These are phyloP conservation scores for Pythium brachiatum DNA, from an alignment of 352 stramenopile species.

Conservation along the genomic window DNA sequence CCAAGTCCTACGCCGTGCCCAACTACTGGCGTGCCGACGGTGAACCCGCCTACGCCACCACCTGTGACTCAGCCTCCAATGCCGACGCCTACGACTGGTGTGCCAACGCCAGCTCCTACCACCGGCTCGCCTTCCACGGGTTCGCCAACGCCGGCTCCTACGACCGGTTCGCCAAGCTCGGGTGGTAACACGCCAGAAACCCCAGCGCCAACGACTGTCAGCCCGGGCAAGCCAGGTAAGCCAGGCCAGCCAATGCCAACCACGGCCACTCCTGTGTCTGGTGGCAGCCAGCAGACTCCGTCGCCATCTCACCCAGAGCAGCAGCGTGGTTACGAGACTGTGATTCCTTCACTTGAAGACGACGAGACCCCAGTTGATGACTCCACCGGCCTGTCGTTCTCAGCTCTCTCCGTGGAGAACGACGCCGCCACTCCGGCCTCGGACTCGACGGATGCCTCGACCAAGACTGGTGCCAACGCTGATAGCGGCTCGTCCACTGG, in stretches of 20 bases:
- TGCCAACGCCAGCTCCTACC: neutral
- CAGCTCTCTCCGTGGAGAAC: constrained; percentile 8
- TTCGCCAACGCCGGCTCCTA: neutral
- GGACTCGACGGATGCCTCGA: constrained; percentile 1
- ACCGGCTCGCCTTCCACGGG: neutral
- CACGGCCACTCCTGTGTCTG: neutral
- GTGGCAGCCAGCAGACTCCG: neutral
- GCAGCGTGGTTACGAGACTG: neutral
- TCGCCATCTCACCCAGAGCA: constrained; percentile 4
- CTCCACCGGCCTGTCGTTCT: constrained; percentile 7
- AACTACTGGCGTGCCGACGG: neutral
- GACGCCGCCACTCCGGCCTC: neutral
- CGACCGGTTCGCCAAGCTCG: neutral
- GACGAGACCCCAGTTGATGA: neutral
- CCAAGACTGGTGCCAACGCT: constrained; percentile 1
- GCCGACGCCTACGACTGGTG: neutral
- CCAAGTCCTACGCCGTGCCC: neutral
- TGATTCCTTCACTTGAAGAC: neutral
- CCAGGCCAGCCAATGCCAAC: neutral
- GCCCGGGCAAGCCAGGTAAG: constrained; percentile 1
- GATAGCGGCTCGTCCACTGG: constrained; percentile 9
- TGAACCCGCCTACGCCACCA: too few species aligned
- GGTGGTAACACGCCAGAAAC: neutral
- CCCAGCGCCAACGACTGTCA: neutral
- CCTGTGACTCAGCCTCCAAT: neutral